These are phyloP conservation scores for Suillus weaverae DNA, from an alignment of 768 basidiomycete species.

Conservation along the genomic window DNA sequence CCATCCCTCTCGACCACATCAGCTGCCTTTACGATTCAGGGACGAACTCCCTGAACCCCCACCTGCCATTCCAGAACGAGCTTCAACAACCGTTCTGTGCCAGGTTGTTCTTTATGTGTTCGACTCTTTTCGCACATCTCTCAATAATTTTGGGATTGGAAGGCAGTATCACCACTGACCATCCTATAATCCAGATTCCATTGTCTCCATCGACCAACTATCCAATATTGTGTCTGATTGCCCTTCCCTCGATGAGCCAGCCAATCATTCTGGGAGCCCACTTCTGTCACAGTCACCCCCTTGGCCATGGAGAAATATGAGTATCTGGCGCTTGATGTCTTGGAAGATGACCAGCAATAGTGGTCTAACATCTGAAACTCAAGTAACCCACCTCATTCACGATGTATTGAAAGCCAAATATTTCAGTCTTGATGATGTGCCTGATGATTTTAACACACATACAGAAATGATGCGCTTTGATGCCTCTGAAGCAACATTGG, in stretches of 20 bases:
- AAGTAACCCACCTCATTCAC: conserved; percentile 2
- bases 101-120: conserved; percentile 15
- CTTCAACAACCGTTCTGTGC: conserved; percentile 1
- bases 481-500: background rate
- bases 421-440: conserved; percentile 8
- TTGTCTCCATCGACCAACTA: background rate
- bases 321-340: conserved; percentile 11
- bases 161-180: conserved; percentile 16
- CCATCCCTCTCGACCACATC: background rate
- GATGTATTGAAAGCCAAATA: conserved; percentile 10
- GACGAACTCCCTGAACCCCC: conserved; percentile 20
- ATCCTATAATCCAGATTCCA: conserved; percentile 5
- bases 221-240: background rate
- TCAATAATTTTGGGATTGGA: conserved; percentile 18
- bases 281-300: background rate
- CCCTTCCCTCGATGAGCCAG: background rate
- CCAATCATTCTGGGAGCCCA: background rate
- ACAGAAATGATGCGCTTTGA: background rate
- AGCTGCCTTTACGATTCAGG: conserved; percentile 9
- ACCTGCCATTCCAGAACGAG: background rate
- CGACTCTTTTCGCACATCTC: conserved; percentile 15
- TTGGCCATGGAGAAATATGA: conserved; percentile 20
- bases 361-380: background rate
- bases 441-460: background rate
- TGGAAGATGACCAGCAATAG: conserved; percentile 12